These are phyloP conservation scores for Pinus taeda DNA, from an alignment of 75 land plant genomes.

Conservation along the genomic window DNA sequence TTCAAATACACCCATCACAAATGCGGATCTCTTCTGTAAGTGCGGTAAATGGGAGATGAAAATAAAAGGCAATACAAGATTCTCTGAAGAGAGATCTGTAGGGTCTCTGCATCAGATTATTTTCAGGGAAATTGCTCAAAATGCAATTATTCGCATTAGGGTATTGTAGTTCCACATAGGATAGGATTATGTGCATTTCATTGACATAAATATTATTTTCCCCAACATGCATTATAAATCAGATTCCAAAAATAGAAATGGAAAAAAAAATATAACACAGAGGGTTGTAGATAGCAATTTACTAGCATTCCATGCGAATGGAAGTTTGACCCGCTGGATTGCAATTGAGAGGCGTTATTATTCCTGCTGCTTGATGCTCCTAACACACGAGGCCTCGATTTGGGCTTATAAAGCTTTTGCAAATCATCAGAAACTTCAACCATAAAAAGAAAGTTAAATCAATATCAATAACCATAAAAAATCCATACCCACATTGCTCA, in stretches of 20 bases:
- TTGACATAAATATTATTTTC: not conserved
- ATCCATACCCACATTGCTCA: slow-evolving; percentile 8
- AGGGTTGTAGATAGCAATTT: not conserved
- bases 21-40: too few relatives aligned
- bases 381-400: slow-evolving; percentile 5
- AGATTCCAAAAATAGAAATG: not conserved
- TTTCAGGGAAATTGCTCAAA: not conserved
- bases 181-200: not conserved
- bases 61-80: too few relatives aligned
- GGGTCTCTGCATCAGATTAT: too few relatives aligned
- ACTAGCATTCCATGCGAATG: slow-evolving; percentile 15
- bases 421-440: slow-evolving; percentile 10
- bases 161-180: not conserved
- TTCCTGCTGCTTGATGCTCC: slow-evolving; percentile 7
- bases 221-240: not conserved
- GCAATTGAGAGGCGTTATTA: slow-evolving; percentile 7
- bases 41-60: too few relatives aligned
- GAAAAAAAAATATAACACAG: not conserved
- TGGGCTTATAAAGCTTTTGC: slow-evolving; percentile 7
- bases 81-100: too few relatives aligned
- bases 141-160: not conserved
- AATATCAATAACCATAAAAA: not conserved
- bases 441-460: not conserved
- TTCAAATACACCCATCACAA: too few relatives aligned
- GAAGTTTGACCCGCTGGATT: slow-evolving; percentile 7